Base-by-base conservation (phyloP, 116 monocot genomes). In the Dioscorea cayenensis region DNA sequence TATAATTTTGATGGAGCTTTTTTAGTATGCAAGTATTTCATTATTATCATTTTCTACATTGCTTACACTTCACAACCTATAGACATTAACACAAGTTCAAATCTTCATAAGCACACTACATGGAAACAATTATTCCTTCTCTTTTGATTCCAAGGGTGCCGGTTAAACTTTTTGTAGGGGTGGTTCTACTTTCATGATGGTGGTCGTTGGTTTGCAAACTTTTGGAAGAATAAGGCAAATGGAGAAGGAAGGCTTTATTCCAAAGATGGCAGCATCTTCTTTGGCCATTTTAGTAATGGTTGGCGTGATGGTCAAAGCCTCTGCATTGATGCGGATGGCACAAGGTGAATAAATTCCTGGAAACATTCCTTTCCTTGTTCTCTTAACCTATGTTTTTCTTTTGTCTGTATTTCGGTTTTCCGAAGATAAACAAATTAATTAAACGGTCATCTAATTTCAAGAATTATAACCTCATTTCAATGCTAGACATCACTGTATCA, bases 121-220 rank as follows among this genome's bases (percentile, higher is more conserved):
- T 55, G 19, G 43, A 43, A 43, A 55, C 19, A 55, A 55, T 18
- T 5, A 55, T 18, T 5, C 17, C n/a, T 55, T 16, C 55, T 55
- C 55, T 55, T 18, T n/a, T 1, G 13, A 55, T 55, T 16, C n/a
- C 55, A 55, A 55, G 55, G 55, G 16, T 55, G 20, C 51, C 58
- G 1, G 0, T 8, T 43, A 10, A 36, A 70, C 23, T 20, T 75
- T 71, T 36, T 83, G 50, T 67, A 93, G 94, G 99, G 99, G 58
- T 99, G 99, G 94, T 94, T 92, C 66, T 99, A 94, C 84, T 99
- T 99, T 85, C 82, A 79, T 72, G 81, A 67, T 52, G 94, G 99
- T 36, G 99, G 94, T 21, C 86, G 99, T 10, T 99, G 99, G 99
- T 99, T 94, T 80, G 79, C 77, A 28, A 94, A 94, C 67, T 99